Percentiles rank a stretch among this genome's conserved stretches.
Conservation (phyloP, 208 protist genomes). For the Acanthamoeba sp. region DNA sequence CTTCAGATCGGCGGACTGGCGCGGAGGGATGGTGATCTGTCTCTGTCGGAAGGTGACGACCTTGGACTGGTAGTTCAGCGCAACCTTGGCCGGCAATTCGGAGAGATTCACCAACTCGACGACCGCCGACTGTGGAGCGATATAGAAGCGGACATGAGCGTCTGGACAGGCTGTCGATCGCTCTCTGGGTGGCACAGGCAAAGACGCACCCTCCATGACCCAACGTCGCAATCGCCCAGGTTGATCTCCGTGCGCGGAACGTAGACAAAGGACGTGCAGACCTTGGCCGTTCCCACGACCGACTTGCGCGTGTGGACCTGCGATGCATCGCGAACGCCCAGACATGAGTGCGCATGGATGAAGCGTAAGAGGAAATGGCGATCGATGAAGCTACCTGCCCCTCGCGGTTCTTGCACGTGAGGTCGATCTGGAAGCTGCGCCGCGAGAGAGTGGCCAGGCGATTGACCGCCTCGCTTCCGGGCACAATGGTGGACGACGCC, state of each 20-base stretch:
- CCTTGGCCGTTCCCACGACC: conserved; percentile 72
- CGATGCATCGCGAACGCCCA: background rate
- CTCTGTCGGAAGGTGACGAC: conserved; percentile 74
- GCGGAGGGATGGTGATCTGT: conserved; percentile 73
- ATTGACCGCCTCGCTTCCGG: conserved; percentile 35
- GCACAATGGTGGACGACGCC: conserved; percentile 22
- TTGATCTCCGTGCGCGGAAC: conserved; percentile 77
- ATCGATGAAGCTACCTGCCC: background rate
- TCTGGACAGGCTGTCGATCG: background rate
- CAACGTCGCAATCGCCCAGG: conserved; percentile 83
- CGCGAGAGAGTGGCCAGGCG: background rate
- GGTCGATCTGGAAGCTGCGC: conserved; percentile 27
- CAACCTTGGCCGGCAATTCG: conserved; percentile 79
- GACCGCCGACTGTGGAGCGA: background rate
- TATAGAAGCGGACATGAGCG: background rate
- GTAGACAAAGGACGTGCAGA: conserved; percentile 78
- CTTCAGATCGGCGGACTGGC: conserved; percentile 70
- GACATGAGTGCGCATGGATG: background rate
- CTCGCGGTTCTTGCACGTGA: conserved; percentile 62
- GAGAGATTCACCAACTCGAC: conserved; percentile 81
- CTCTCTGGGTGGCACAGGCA: background rate
- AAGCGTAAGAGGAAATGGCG: background rate
- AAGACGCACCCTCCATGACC: conserved; percentile 42
- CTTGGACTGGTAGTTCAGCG: conserved; percentile 79
- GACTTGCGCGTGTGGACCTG: conserved; percentile 71